These are phyloP conservation scores for Suhomyces emberorum DNA, from an alignment of 805 yeast genomes.

Conservation along the genomic window DNA sequence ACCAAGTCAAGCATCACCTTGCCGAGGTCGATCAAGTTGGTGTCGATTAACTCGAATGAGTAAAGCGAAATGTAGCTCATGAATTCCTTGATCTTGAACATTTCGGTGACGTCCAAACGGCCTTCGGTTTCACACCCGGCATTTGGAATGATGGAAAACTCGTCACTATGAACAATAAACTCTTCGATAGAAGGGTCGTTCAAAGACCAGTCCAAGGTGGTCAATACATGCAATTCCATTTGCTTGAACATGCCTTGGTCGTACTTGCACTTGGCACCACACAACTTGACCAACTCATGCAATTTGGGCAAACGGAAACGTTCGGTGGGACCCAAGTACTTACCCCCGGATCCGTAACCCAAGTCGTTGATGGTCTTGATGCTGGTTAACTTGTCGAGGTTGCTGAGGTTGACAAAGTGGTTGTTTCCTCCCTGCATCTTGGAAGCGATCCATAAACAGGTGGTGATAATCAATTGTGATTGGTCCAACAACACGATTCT, in stretches of 20 bases:
- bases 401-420: constrained; percentile 52
- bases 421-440: constrained; percentile 77
- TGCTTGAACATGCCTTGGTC: constrained; percentile 47
- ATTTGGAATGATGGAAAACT: constrained; percentile 18
- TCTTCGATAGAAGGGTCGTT: constrained; percentile 55
- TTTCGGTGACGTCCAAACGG: constrained; percentile 19
- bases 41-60: constrained; percentile 43
- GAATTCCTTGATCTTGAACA: constrained; percentile 48
- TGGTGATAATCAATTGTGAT: constrained; percentile 85
- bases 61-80: constrained; percentile 48
- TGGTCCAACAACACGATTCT: constrained; percentile 83
- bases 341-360: constrained; percentile 52
- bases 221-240: constrained; percentile 74
- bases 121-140: constrained; percentile 4
- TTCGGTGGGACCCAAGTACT: constrained; percentile 66
- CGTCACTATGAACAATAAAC: constrained; percentile 28
- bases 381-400: constrained; percentile 19
- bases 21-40: constrained; percentile 24
- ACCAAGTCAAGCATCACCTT: constrained; percentile 28
- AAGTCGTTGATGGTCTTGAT: constrained; percentile 35
- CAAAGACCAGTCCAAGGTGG: constrained; percentile 70
- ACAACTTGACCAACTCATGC: constrained; percentile 64
- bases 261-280: constrained; percentile 61
- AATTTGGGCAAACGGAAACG: constrained; percentile 73
- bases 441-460: constrained; percentile 90